Evolutionary conservation across 106 monocot species (phyloP).

Genomic region (Agapanthus africanus): DNA sequence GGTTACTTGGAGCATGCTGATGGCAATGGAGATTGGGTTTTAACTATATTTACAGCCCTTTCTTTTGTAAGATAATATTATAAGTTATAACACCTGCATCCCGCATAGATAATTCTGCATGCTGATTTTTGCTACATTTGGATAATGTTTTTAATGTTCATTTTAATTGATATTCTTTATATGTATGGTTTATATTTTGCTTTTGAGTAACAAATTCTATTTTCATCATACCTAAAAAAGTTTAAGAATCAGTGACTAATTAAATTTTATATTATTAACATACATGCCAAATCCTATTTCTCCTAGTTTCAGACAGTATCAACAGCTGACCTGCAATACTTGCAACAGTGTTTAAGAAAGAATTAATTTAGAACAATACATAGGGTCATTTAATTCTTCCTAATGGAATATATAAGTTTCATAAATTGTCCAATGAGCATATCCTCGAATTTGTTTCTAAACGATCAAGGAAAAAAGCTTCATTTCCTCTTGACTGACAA

Average conservation of each 20-base stretch:
- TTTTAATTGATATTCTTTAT: not conserved
- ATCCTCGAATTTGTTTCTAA: not conserved
- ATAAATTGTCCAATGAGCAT: not conserved
- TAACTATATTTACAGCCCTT: conserved; percentile 90
- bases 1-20: conserved; percentile 84
- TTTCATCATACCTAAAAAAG: not conserved
- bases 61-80: conserved; percentile 53
- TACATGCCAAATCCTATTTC: no score
- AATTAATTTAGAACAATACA: not conserved
- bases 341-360: not conserved
- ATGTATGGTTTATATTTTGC: not conserved
- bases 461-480: not conserved
- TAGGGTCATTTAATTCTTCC: not conserved
- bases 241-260: not conserved
- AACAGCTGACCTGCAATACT: not conserved
- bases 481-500: not conserved
- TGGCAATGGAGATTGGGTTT: conserved; percentile 99
- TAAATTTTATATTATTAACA: not conserved
- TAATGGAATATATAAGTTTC: not conserved
- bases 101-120: not conserved
- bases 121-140: not conserved
- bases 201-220: not conserved
- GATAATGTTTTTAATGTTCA: not conserved
- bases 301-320: not conserved
- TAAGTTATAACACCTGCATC: no score